A percentile compares a stretch with the other conserved stretches of the same genome.
Evolutionary conservation across 371 early-diverging fungal genomes (phyloP).

Genomic region (Rhizopus delemar): DNA sequence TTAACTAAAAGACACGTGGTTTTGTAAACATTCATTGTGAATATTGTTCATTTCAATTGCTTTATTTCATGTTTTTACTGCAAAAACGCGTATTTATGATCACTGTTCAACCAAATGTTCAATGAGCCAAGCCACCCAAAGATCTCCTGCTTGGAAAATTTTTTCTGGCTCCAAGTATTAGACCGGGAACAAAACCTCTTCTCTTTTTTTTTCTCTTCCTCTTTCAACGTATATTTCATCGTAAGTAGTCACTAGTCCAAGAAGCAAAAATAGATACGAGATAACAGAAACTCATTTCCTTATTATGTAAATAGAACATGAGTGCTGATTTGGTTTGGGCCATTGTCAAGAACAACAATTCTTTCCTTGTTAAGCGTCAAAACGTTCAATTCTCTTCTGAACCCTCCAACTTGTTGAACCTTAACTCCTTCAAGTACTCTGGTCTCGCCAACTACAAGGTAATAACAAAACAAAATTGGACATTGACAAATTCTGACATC

Average conservation of each 20-base stretch:
- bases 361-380: constrained; percentile 87
- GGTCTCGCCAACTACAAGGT: constrained; percentile 79
- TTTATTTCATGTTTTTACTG: no score
- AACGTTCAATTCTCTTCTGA: constrained; percentile 82
- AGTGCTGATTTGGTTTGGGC: constrained; percentile 82
- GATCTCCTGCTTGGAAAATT: background rate
- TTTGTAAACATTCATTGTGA: no score
- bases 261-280: no score
- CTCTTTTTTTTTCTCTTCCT: constrained; percentile 4
- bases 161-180: background rate
- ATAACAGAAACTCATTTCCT: no score
- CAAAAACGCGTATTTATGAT: no score
- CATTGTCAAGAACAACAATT: constrained; percentile 81
- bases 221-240: constrained; percentile 4
- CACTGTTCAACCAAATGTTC: no score
- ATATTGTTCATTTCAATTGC: no score
- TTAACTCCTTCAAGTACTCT: constrained; percentile 87
- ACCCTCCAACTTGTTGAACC: constrained; percentile 82
- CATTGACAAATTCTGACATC: background rate
- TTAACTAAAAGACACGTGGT: no score
- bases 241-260: background rate
- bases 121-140: background rate
- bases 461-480: constrained; percentile 21
- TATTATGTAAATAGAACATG: constrained; percentile 40
- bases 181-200: background rate